A percentile compares a stretch with the other conserved stretches of the same genome.
These are phyloP conservation scores for Candida silvatica DNA, from an alignment of 805 yeast genomes.

Conservation along the genomic window DNA sequence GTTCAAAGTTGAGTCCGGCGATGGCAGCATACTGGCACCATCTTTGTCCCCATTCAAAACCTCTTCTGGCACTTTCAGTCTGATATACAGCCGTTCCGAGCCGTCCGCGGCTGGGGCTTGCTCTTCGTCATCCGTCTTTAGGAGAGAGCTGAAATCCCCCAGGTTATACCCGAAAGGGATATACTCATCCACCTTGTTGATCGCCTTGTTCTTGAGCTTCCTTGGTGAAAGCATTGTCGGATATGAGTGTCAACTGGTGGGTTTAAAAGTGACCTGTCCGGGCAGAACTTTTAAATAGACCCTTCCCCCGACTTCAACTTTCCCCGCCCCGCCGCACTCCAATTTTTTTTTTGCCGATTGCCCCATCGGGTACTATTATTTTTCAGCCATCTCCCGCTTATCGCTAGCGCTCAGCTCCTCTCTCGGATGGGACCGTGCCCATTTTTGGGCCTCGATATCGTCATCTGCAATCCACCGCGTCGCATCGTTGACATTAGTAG, in stretches of 20 bases:
- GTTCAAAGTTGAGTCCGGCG: too few relatives aligned
- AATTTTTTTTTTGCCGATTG: background rate
- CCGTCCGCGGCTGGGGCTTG: too few relatives aligned
- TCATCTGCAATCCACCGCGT: slow-evolving; percentile 40
- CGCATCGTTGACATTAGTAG: slow-evolving; percentile 25
- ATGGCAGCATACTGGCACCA: too few relatives aligned
- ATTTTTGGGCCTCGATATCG: slow-evolving; percentile 20
- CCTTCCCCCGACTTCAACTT: background rate
- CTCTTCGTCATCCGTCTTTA: slow-evolving; percentile 2
- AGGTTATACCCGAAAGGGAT: slow-evolving; percentile 10
- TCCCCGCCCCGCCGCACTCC: background rate
- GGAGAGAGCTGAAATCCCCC: slow-evolving; percentile 8
- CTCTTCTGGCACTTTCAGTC: too few relatives aligned
- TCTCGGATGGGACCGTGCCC: background rate
- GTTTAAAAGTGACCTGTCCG: too few relatives aligned
- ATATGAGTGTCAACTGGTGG: background rate
- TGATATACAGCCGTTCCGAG: too few relatives aligned
- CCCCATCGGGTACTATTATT: background rate
- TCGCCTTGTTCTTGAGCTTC: slow-evolving; percentile 6
- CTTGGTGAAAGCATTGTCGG: background rate
- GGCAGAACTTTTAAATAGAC: background rate
- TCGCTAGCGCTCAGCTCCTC: background rate
- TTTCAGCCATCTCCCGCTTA: background rate
- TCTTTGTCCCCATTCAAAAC: too few relatives aligned
- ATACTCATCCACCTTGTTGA: slow-evolving; percentile 6